These are phyloP conservation scores for Neurospora sp. DNA, from an alignment of 495 filamentous ascomycete species.

Conservation along the genomic window DNA sequence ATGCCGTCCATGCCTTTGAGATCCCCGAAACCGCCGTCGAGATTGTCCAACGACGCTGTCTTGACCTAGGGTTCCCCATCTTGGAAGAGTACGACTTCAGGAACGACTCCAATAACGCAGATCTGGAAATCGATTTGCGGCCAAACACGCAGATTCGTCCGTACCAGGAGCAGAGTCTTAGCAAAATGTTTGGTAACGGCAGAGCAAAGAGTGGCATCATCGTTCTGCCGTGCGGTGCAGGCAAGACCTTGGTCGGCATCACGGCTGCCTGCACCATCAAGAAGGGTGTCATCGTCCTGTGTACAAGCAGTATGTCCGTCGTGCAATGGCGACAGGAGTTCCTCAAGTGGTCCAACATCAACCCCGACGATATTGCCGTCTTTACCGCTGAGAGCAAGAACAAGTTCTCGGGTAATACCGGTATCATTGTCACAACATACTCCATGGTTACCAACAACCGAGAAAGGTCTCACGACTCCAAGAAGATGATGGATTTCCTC, in stretches of 20 bases:
- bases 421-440: constrained; percentile 95
- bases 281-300: constrained; percentile 90
- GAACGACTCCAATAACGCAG: constrained; percentile 83
- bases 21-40: constrained; percentile 71
- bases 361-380: constrained; percentile 81
- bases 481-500: constrained; percentile 98
- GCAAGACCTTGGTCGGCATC: constrained; percentile 94
- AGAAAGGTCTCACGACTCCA: constrained; percentile 77
- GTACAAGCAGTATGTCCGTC: constrained; percentile 95
- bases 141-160: constrained; percentile 76
- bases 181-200: constrained; percentile 99
- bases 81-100: constrained; percentile 97
- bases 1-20: constrained; percentile 91
- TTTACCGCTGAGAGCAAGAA: constrained; percentile 94
- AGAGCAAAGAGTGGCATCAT: constrained; percentile 96
- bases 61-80: constrained; percentile 75
- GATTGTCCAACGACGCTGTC: constrained; percentile 78
- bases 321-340: constrained; percentile 96
- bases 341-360: constrained; percentile 96
- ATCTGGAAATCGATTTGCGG: constrained; percentile 82
- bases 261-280: constrained; percentile 96
- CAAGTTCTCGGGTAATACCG: constrained; percentile 78
- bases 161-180: constrained; percentile 94
- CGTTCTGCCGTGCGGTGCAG: constrained; percentile 91
- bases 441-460: constrained; percentile 92